These are phyloP conservation scores for Fusarium pseudonygamai DNA, from an alignment of 2,329 filamentous ascomycete genomes.

Conservation along the genomic window DNA sequence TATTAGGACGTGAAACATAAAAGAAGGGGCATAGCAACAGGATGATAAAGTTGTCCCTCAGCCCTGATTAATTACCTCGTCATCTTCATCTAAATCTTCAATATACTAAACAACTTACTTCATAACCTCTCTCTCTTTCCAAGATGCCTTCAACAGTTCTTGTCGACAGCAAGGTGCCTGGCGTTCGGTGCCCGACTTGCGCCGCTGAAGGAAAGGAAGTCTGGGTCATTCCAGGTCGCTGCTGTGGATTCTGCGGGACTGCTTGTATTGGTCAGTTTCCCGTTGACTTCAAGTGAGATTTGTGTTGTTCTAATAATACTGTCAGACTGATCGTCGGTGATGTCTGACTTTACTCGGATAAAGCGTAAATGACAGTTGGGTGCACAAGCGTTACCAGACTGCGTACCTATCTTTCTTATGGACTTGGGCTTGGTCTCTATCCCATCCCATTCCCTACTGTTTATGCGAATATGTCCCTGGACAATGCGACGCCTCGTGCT, in stretches of 20 bases:
- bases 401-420: rapidly evolving
- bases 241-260: background rate
- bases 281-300: no score
- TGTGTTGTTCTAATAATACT: no score
- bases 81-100: no score
- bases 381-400: rapidly evolving
- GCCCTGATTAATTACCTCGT: rapidly evolving
- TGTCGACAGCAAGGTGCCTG: background rate
- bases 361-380: background rate
- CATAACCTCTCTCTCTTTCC: background rate
- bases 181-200: background rate
- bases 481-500: background rate
- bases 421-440: no score
- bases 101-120: no score
- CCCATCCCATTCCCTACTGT: background rate
- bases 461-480: background rate
- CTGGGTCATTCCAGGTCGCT: background rate
- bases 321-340: no score
- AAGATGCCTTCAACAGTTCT: background rate
- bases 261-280: background rate
- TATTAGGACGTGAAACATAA: background rate
- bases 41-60: background rate
- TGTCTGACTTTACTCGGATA: background rate
- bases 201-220: background rate
- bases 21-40: background rate